Base-by-base conservation (phyloP, 306 rosid species). In the Medicago arabica region DNA sequence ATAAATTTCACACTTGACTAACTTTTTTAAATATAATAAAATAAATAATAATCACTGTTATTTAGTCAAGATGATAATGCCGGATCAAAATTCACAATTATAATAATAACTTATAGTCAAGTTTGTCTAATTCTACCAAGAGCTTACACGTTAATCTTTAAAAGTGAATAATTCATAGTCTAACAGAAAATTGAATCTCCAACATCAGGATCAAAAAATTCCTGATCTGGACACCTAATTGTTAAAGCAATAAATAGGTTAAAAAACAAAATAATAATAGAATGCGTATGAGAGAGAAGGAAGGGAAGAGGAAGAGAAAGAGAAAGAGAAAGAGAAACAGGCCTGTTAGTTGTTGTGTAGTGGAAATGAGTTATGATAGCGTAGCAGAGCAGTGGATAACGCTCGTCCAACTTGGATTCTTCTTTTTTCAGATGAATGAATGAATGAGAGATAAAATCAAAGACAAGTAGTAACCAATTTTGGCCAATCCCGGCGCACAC, bases 401-500 rank as follows among this genome's bases (percentile, higher is more conserved):
- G 7, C 14, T 0, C 7, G 51, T 10, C 59, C 83, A 83, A 50
- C 41, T 44, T 9, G 79, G 50, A 57, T 57, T 41, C 39, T 36
- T 15, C n/a, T 55, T 53, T 49, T 1, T 7, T 23, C 28, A 7
- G 39, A n/a, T 16, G 72, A 74, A 74, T 74, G 39, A 62, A 38
- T 15, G 46, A 61, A 72, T 21, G 25, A 55, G 74, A 68, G 80
- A 79, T 43, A 83, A 81, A 78, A 77, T 50, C 70, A 90, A 82
- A 83, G 63, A 74, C 6, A 69, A 86, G 86, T 81, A 83, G 88
- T 68, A 13, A 6, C n/a, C 89, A 82, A 60, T 19, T 81, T 73
- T 72, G 57, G 69, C 89, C 92, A 91, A 89, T 91, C 75, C 72
- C 74, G 21, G 55, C 38, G 75, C 74, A 54, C 62, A 78, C 83